Percentiles rank a stretch among this genome's conserved stretches.
These are phyloP conservation scores for Bruguiera parviflora DNA, from an alignment of 345 rosid species.

Conservation along the genomic window DNA sequence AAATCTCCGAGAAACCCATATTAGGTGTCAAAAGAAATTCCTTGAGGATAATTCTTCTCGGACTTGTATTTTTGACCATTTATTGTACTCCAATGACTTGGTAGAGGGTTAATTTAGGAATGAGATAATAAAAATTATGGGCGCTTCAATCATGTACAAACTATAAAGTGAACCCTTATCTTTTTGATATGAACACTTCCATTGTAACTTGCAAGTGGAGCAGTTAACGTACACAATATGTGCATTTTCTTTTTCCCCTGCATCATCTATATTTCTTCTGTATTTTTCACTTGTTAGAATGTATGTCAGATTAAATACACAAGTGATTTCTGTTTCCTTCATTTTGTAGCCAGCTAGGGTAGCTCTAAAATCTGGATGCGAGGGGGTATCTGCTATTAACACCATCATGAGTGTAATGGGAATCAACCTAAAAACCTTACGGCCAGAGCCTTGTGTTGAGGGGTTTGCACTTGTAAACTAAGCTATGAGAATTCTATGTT, in stretches of 20 bases:
- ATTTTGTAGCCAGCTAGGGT: constrained; percentile 78
- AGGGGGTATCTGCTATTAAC: constrained; percentile 85
- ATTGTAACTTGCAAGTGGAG: too few species aligned
- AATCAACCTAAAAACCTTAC: constrained; percentile 69
- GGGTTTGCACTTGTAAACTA: constrained; percentile 56
- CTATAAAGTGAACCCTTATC: too few species aligned
- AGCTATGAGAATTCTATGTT: constrained; percentile 4
- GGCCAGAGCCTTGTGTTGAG: constrained; percentile 96
- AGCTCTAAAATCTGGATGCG: constrained; percentile 73
- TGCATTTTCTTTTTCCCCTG: not conserved
- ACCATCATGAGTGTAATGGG: constrained; percentile 99
- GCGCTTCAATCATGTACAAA: too few species aligned
- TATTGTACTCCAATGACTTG: too few species aligned
- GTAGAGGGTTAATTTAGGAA: too few species aligned
- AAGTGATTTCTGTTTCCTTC: not conserved
- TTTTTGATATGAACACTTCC: too few species aligned
- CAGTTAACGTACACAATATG: too few species aligned
- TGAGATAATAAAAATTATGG: too few species aligned
- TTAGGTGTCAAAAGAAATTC: too few species aligned
- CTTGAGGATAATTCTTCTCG: too few species aligned
- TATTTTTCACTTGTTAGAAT: not conserved
- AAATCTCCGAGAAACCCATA: too few species aligned
- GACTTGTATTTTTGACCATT: too few species aligned
- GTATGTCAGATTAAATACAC: constrained; percentile 3
- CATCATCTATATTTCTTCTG: not conserved